Evolutionary conservation across 176 grass and related monocot species (phyloP).

Genomic region (Tuctoria greenei): DNA sequence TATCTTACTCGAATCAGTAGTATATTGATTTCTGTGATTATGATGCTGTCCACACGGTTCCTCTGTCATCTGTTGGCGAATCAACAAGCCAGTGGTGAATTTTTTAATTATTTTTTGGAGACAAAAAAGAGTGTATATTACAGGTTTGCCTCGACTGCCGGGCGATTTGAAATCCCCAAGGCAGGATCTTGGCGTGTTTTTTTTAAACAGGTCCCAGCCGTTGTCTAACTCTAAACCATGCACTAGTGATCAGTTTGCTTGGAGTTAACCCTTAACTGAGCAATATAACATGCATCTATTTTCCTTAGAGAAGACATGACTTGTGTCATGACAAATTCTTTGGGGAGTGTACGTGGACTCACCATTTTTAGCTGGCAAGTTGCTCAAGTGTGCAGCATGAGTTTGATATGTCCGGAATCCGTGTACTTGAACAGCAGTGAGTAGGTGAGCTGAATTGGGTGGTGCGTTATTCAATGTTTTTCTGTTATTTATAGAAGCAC

Average conservation of each 20-base stretch:
- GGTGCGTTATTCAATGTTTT: conserved; percentile 18
- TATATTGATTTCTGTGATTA: conserved; percentile 2
- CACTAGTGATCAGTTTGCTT: background rate
- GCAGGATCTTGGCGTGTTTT: conserved; percentile 11
- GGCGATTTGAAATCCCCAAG: conserved; percentile 17
- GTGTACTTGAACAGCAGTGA: background rate
- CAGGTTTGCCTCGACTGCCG: background rate
- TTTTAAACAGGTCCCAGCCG: background rate
- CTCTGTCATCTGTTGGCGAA: background rate
- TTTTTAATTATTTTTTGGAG: background rate
- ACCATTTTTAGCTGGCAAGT: background rate
- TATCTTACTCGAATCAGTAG: background rate
- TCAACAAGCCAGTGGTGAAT: background rate
- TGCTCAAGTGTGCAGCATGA: too few species aligned
- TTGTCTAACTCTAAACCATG: background rate
- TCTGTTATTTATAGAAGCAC: background rate
- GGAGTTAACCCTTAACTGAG: background rate
- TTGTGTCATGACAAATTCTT: background rate
- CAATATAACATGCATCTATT: background rate
- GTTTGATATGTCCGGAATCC: background rate
- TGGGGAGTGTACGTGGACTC: background rate
- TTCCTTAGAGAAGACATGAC: background rate
- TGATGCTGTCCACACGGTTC: background rate
- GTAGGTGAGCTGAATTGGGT: background rate
- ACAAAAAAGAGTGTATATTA: background rate